Evolutionary conservation across 1,284 basidiomycete genomes (phyloP).

Genomic region (Pterulicium gracile): DNA sequence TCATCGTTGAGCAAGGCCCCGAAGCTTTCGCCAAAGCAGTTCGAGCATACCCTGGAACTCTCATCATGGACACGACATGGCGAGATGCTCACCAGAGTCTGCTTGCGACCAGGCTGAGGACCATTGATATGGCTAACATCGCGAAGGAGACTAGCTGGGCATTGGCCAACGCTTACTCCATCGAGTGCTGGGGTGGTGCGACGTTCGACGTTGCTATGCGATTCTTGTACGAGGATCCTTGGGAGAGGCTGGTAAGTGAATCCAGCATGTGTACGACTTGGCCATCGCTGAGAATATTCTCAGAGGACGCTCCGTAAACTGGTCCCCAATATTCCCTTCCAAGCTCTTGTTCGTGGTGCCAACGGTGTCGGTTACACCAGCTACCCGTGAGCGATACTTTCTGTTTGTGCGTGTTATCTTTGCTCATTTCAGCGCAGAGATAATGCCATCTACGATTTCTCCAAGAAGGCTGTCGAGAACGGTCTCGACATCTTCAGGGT

Average conservation of each 20-base stretch:
- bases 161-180: constrained; percentile 88
- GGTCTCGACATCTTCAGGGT: constrained; percentile 99
- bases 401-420: not conserved
- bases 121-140: constrained; percentile 97
- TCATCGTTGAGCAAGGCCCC: constrained; percentile 96
- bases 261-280: too few relatives aligned
- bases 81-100: constrained; percentile 98
- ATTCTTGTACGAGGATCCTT: constrained; percentile 99
- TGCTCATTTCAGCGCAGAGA: constrained; percentile 43
- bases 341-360: constrained; percentile 96
- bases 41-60: constrained; percentile 88
- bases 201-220: constrained; percentile 99
- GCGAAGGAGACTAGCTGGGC: constrained; percentile 97
- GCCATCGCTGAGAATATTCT: too few relatives aligned
- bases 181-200: constrained; percentile 99
- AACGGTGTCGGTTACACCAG: constrained; percentile 99
- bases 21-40: constrained; percentile 99
- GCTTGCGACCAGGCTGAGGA: constrained; percentile 92
- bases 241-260: constrained; percentile 87
- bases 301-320: constrained; percentile 88
- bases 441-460: constrained; percentile 99
- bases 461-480: constrained; percentile 96
- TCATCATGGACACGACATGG: constrained; percentile 99
- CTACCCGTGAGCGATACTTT: constrained; percentile 71
- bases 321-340: constrained; percentile 98